Percentiles rank a stretch among this genome's conserved stretches.
These are phyloP conservation scores for Schrenkiella parvula DNA, from an alignment of 345 rosid genomes.

Conservation along the genomic window DNA sequence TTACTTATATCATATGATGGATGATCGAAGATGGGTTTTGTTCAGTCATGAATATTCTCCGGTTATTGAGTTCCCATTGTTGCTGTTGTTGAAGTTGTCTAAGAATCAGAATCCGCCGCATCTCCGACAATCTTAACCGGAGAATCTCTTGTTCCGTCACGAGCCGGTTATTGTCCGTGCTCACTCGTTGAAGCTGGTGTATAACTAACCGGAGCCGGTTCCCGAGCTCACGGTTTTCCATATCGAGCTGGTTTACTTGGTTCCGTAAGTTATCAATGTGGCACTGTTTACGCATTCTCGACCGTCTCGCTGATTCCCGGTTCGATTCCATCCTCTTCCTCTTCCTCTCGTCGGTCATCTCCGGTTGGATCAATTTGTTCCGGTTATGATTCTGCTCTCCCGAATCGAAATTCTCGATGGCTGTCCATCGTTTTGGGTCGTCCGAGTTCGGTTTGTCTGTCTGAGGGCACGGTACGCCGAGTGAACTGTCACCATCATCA, in stretches of 20 bases:
- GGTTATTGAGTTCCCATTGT: constrained; percentile 49
- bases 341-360: constrained; percentile 49
- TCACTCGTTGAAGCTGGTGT: constrained; percentile 42
- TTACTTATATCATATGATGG: constrained; percentile 31
- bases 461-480: neutral
- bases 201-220: constrained; percentile 49
- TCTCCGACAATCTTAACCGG: constrained; percentile 53
- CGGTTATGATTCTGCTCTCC: constrained; percentile 32
- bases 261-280: constrained; percentile 70
- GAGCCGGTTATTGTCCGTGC: constrained; percentile 59
- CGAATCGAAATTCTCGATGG: constrained; percentile 38
- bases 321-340: constrained; percentile 79
- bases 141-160: constrained; percentile 54
- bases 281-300: constrained; percentile 78
- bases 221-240: constrained; percentile 64
- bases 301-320: constrained; percentile 92
- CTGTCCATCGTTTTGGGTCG: neutral
- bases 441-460: constrained; percentile 16
- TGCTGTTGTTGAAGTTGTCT: constrained; percentile 53
- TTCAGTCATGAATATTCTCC: constrained; percentile 36
- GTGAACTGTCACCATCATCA: neutral
- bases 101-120: constrained; percentile 45
- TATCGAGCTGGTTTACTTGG: constrained; percentile 62
- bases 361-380: constrained; percentile 25
- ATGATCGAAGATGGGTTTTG: constrained; percentile 42